These are phyloP conservation scores for Globisporangium uncinulatum DNA, from an alignment of 352 stramenopile species.

Conservation along the genomic window DNA sequence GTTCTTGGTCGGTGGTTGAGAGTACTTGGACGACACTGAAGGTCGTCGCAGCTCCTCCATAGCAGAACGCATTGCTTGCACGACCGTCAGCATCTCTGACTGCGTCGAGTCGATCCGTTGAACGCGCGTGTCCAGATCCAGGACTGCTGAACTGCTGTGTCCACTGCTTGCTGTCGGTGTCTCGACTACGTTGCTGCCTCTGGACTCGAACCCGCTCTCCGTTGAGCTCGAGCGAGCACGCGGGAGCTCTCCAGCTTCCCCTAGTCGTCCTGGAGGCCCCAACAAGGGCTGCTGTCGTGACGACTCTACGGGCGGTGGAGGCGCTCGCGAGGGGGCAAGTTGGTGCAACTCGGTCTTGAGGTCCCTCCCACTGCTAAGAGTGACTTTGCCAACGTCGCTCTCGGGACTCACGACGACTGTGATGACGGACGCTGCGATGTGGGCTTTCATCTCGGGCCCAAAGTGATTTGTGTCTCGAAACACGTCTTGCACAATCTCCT, in stretches of 20 bases:
- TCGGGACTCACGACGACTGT: not conserved
- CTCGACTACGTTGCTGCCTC: not conserved
- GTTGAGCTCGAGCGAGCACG: too few species aligned
- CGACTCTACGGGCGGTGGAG: not conserved
- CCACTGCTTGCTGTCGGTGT: not conserved
- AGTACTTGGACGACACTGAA: not conserved
- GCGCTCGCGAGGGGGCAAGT: not conserved
- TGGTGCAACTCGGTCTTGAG: not conserved
- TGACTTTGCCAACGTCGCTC: not conserved
- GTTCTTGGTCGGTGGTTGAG: not conserved
- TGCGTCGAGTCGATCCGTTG: not conserved
- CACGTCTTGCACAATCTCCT: conserved; percentile 12
- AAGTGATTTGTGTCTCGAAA: not conserved
- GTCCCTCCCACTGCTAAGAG: not conserved
- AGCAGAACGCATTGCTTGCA: not conserved
- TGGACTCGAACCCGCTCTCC: not conserved
- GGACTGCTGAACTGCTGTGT: not conserved
- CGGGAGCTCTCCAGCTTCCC: too few species aligned
- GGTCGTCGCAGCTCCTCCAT: not conserved
- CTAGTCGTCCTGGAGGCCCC: too few species aligned
- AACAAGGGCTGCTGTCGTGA: not conserved
- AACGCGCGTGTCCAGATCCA: not conserved
- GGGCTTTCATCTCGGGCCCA: not conserved
- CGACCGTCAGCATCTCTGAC: not conserved
- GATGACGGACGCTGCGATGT: not conserved